Conservation (phyloP, 2,329 filamentous ascomycete genomes). For the Phoma sp. region DNA sequence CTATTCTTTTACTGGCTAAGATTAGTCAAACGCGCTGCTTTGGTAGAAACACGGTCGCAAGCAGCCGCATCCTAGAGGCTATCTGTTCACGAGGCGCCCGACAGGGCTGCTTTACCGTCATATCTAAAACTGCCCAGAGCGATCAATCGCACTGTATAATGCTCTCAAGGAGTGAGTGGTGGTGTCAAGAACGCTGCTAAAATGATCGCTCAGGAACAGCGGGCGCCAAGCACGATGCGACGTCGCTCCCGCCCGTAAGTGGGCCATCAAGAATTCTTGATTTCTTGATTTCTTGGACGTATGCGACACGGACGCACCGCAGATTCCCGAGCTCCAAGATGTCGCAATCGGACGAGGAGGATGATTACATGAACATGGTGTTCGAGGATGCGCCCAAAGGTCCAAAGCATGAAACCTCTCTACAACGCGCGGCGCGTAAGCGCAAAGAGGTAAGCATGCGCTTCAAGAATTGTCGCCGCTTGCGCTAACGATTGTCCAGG, state of each 20-base stretch:
- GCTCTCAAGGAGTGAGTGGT: neutral
- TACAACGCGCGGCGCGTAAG: constrained; percentile 63
- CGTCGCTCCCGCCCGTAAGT: constrained; percentile 4
- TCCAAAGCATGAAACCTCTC: constrained; percentile 63
- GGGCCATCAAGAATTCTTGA: constrained; percentile 18
- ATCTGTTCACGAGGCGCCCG: too few species aligned
- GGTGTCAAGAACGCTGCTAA: constrained; percentile 5
- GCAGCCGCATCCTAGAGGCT: too few species aligned
- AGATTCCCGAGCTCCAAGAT: constrained; percentile 21
- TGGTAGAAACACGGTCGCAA: neutral
- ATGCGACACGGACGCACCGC: neutral
- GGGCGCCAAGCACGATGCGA: constrained; percentile 16
- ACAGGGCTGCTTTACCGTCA: too few species aligned
- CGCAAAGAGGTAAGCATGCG: constrained; percentile 54
- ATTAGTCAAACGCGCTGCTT: neutral
- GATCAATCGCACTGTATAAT: too few species aligned
- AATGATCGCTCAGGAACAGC: constrained; percentile 4
- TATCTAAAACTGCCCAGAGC: too few species aligned
- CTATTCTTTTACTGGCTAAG: neutral
- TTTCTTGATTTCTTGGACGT: neutral
- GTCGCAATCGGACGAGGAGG: constrained; percentile 69
- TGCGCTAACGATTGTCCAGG: constrained; percentile 29
- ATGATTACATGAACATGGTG: constrained; percentile 98
- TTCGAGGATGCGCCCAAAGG: constrained; percentile 69
- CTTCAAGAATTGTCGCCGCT: neutral